Base-by-base conservation (phyloP, 768 basidiomycete genomes). In the Phlegmacium glaucopus region DNA sequence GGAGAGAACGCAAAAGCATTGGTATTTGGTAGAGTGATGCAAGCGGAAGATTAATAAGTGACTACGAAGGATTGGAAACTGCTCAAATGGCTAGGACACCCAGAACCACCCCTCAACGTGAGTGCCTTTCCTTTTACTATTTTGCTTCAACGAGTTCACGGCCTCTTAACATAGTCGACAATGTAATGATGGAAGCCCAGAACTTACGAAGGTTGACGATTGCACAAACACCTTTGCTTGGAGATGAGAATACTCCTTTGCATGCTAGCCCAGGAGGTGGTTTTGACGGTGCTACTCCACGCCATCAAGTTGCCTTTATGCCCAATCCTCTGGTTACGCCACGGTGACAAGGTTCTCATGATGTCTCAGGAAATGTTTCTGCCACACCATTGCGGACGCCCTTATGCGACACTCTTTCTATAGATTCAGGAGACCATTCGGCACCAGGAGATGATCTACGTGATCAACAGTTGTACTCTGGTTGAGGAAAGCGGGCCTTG, bases 271-370 rank as follows among this genome's bases (percentile, higher is more conserved):
- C 82, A 16, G 79, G 74, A n/a, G 86, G 83, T 11, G 90, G 91
- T 2, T 99, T 92, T 61, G 94, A 94, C 63, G 79, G 94, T 38
- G 95, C 94, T 0, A 97, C 95, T 4, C 96, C 96, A n/a, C 85
- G 81, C 16, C 92, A 92, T 56, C 83, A 85, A 55, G 85, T 90
- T 25, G 79, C 90, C 0, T 93, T 94, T 53, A 99, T 96, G 0
- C 96, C 96, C 4, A 99, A 98, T 69, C 96, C 95, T 4, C 82
- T 98, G 9, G 89, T 90, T 12, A 96, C 95, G 0, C 94, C 93
- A 6, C 58, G 83, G 54, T 82, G 78, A 27, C 67, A 65, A 6
- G 78, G 73, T 9, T 63, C 63, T 11, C 50, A 57, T 4, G 75
- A 77, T 44, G 65, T 70, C 9, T 78, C 80, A 27, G 74, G 72